Percentiles rank a stretch among this genome's conserved stretches.
Conservation (phyloP, 306 rosid species). For the Sindora glabra region DNA sequence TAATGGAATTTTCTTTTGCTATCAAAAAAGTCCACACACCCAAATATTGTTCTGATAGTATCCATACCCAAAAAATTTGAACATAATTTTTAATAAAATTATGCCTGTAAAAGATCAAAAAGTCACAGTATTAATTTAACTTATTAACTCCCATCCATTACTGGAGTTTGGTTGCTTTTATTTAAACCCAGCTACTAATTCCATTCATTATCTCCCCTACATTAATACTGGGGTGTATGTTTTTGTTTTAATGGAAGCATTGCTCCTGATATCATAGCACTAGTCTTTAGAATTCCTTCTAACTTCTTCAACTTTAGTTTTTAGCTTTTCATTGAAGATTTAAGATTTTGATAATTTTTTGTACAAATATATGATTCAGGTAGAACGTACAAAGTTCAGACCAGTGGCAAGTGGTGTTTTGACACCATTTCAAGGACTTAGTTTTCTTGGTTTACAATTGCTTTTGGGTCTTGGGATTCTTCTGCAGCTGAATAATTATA, state of each 20-base stretch:
- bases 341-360: neutral
- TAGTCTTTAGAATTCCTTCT: neutral
- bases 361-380: constrained; percentile 41
- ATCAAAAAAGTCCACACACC: too few species aligned
- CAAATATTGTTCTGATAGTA: too few species aligned
- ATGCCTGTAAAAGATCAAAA: too few species aligned
- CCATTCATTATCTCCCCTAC: neutral
- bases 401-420: constrained; percentile 87
- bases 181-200: too few species aligned
- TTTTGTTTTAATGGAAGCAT: neutral
- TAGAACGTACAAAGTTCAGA: constrained; percentile 80
- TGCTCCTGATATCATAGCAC: neutral
- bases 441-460: constrained; percentile 84
- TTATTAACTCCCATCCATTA: too few species aligned
- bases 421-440: constrained; percentile 80
- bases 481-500: constrained; percentile 71
- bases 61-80: too few species aligned
- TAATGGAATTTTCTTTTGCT: too few species aligned
- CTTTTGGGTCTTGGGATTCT: constrained; percentile 86
- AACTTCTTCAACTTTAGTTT: neutral
- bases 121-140: neutral
- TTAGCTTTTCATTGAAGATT: neutral
- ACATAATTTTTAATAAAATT: too few species aligned
- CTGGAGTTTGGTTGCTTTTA: too few species aligned
- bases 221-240: too few species aligned